phyloP scores from a whole-genome alignment of 768 basidiomycete genomes.

The Leccinum boreale region DNA sequence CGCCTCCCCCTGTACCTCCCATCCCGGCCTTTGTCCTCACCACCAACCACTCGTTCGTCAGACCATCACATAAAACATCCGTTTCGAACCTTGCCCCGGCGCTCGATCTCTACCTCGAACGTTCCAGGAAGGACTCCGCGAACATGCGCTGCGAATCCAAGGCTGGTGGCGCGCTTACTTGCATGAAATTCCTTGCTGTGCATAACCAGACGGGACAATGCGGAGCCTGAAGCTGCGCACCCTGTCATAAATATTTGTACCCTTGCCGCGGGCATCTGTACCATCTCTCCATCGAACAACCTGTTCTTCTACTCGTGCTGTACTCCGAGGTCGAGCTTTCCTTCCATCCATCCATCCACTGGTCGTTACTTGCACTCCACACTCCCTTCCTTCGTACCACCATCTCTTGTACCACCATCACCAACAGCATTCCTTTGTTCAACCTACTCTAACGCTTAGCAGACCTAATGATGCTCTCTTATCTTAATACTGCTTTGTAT shows the following conservation, averaged over 20 bases:
- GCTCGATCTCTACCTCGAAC: constrained; percentile 7
- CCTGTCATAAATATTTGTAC: not conserved
- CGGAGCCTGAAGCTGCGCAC: constrained; percentile 11
- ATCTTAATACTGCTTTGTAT: constrained; percentile 2
- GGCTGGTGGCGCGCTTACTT: constrained; percentile 39
- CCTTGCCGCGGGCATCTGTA: constrained; percentile 7
- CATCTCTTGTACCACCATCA: constrained; percentile 8
- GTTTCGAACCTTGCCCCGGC: not conserved
- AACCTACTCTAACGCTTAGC: not conserved
- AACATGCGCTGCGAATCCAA: constrained; percentile 10
- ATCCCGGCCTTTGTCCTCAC: constrained; percentile 46
- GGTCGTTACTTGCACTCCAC: not conserved
- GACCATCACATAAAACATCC: constrained; percentile 11
- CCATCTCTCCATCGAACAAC: not conserved
- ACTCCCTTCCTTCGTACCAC: not conserved
- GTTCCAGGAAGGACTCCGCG: not conserved
- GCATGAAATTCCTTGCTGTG: constrained; percentile 48
- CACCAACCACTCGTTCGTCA: constrained; percentile 30
- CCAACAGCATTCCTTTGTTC: constrained; percentile 10
- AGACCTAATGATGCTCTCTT: not conserved
- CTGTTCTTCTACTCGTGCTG: constrained; percentile 14
- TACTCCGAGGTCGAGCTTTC: constrained; percentile 1
- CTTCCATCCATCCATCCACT: not conserved
- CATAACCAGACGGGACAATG: constrained; percentile 31
- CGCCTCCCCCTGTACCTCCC: constrained; percentile 57